phyloP scores from a whole-genome alignment of 441 rosid genomes.

The Kokia cookei region DNA sequence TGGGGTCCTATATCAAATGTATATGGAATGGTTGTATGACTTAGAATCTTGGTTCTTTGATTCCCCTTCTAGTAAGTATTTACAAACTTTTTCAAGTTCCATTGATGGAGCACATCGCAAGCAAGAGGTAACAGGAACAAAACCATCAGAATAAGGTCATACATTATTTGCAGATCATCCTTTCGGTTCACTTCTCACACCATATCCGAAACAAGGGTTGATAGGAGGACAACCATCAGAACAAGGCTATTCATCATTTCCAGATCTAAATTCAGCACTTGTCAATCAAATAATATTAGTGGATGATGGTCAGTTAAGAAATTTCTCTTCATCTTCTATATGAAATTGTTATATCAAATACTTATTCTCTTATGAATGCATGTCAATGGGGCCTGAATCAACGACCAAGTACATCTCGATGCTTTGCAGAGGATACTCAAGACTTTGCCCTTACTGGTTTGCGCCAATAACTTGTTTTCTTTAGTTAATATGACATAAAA shows the following conservation, averaged over 20 bases:
- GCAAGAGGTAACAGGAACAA: not conserved
- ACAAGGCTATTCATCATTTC: too few relatives aligned
- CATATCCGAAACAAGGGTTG: not conserved
- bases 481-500: not conserved
- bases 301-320: too few relatives aligned
- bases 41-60: not conserved
- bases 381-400: not conserved
- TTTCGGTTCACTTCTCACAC: not conserved
- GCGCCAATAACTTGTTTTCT: not conserved
- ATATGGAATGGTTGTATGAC: not conserved
- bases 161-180: too few relatives aligned
- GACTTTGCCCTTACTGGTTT: not conserved
- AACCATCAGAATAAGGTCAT: too few relatives aligned
- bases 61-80: not conserved
- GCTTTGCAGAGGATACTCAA: not conserved
- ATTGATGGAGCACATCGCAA: not conserved
- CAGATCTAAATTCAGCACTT: not conserved
- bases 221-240: too few relatives aligned
- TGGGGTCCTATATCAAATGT: not conserved
- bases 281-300: not conserved
- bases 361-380: too few relatives aligned
- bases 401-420: not conserved
- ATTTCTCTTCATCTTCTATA: too few relatives aligned
- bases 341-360: too few relatives aligned
- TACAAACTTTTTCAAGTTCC: not conserved